Percentiles rank a stretch among this genome's conserved stretches.
Conservation (phyloP, 2,329 filamentous ascomycete genomes). For the Claviceps humidiphila region DNA sequence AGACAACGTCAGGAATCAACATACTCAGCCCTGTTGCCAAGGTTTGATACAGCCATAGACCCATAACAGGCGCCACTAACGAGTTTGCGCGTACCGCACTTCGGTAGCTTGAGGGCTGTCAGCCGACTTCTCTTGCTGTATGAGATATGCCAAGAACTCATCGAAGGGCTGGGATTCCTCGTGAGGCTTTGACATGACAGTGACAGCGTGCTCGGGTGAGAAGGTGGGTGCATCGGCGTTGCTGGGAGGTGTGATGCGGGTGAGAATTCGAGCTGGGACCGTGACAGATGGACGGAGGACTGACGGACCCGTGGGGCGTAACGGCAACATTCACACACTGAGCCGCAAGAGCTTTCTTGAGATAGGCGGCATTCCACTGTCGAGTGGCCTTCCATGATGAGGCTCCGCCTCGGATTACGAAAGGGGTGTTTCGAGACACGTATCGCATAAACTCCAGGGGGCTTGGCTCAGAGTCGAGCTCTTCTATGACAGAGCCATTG, state of each 20-base stretch:
- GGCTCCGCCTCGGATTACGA: constrained; percentile 54
- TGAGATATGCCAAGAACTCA: constrained; percentile 48
- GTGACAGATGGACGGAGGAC: neutral
- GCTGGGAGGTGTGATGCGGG: constrained; percentile 10
- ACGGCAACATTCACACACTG: constrained; percentile 60
- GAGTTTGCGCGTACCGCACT: constrained; percentile 63
- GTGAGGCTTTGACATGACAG: constrained; percentile 57
- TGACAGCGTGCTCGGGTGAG: constrained; percentile 13
- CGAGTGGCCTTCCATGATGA: constrained; percentile 47
- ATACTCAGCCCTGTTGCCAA: neutral
- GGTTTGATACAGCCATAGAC: neutral
- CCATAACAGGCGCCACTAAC: constrained; percentile 26
- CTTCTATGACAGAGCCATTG: constrained; percentile 47
- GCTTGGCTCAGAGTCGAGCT: constrained; percentile 51
- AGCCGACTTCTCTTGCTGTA: constrained; percentile 37
- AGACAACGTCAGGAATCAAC: neutral
- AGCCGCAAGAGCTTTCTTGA: constrained; percentile 40
- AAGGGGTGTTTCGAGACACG: constrained; percentile 61
- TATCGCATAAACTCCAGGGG: constrained; percentile 70
- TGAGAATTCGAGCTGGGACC: neutral
- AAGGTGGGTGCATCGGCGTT: constrained; percentile 25
- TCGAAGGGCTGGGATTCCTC: constrained; percentile 52
- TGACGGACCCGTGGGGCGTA: constrained; percentile 51
- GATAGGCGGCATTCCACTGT: constrained; percentile 49
- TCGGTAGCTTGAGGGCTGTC: constrained; percentile 24